Evolutionary conservation across 164 flowering plant species (phyloP).

Genomic region (Aristolochia californica): DNA sequence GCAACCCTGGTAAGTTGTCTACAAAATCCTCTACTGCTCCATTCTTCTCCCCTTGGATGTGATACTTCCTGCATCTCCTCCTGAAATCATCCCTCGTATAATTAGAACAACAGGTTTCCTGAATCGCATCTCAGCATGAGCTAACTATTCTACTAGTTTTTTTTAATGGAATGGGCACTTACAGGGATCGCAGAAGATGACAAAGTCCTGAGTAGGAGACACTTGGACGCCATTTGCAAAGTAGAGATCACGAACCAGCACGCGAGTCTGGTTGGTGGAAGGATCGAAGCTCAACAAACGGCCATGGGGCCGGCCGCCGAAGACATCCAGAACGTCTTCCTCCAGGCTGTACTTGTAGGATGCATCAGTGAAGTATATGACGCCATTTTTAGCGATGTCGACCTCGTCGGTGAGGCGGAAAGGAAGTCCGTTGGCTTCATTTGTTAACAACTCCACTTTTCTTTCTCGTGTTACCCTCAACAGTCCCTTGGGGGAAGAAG

Average conservation of each 20-base stretch:
- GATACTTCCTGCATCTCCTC: constrained; percentile 1
- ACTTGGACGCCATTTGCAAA: constrained; percentile 78
- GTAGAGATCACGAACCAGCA: constrained; percentile 48
- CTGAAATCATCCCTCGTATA: neutral
- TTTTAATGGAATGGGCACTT: constrained; percentile 8
- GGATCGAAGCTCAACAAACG: constrained; percentile 70
- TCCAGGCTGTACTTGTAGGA: constrained; percentile 39
- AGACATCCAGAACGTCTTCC: constrained; percentile 20
- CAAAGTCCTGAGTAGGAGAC: constrained; percentile 42
- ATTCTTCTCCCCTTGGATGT: constrained; percentile 33
- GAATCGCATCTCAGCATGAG: neutral
- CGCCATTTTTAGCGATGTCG: constrained; percentile 54
- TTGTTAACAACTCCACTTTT: constrained; percentile 32
- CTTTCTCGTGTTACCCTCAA: constrained; percentile 41
- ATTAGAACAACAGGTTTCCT: neutral
- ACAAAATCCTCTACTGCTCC: constrained; percentile 49
- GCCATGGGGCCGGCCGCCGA: constrained; percentile 72
- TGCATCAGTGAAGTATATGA: constrained; percentile 80
- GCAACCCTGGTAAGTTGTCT: constrained; percentile 44
- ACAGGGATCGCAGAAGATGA: constrained; percentile 78
- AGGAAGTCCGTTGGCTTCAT: constrained; percentile 54
- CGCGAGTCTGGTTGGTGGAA: constrained; percentile 32
- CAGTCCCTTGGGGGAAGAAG: constrained; percentile 75
- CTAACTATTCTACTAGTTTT: neutral
- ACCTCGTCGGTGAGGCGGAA: constrained; percentile 58